Evolutionary conservation across 192 early-diverging fungal species (phyloP).

Genomic region (Umbelopsis ramanniana): DNA sequence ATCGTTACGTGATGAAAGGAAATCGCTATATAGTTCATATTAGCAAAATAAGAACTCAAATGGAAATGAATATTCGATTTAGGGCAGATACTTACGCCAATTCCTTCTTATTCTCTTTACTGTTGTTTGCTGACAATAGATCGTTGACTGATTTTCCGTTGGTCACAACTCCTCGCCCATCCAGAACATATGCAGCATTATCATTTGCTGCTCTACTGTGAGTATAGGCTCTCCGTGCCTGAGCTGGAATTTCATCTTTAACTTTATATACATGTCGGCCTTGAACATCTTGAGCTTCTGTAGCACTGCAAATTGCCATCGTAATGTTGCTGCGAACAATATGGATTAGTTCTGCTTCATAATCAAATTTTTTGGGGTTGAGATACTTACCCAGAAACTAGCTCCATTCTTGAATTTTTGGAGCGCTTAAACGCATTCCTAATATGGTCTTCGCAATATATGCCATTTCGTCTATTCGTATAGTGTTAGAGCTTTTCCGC

Average conservation of each 20-base stretch:
- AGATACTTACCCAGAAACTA: slow-evolving; percentile 1
- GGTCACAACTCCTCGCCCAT: slow-evolving; percentile 15
- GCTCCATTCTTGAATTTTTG: slow-evolving; percentile 15
- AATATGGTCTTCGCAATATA: slow-evolving; percentile 14
- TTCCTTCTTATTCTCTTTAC: slow-evolving; percentile 15
- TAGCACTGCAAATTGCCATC: neutral
- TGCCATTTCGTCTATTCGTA: neutral
- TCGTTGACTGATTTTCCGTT: neutral
- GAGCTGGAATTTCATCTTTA: neutral
- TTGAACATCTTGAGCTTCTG: neutral
- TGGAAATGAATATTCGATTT: neutral
- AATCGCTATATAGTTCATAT: neutral
- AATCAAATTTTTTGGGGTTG: neutral
- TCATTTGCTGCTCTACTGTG: neutral
- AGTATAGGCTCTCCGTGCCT: neutral
- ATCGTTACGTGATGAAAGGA: slow-evolving; percentile 5
- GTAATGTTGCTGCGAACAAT: neutral
- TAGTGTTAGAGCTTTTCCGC: neutral
- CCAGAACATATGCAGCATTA: slow-evolving; percentile 3
- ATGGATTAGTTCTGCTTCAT: neutral
- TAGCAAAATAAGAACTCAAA: neutral
- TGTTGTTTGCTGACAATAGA: neutral
- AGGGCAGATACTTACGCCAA: neutral
- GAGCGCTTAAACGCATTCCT: slow-evolving; percentile 2
- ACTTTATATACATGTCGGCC: slow-evolving; percentile 5